phyloP scores from a whole-genome alignment of 176 grass and related monocot species.

The Carex littledalei region DNA sequence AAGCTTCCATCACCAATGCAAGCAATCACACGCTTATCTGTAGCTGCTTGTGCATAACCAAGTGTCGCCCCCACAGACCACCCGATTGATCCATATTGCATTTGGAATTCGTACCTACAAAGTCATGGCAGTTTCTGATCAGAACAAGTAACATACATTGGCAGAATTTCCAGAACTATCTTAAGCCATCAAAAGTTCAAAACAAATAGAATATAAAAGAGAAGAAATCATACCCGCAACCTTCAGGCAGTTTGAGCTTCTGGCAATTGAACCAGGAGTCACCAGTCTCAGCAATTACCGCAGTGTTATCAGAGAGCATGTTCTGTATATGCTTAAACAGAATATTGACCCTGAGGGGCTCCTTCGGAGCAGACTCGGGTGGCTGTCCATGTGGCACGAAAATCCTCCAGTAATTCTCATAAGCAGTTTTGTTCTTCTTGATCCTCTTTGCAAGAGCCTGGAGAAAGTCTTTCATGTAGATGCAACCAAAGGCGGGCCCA shows the following conservation, averaged over 20 bases:
- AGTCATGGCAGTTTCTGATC: background rate
- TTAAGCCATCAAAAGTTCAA: too few relatives aligned
- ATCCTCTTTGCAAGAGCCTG: constrained; percentile 31
- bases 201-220: background rate
- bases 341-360: constrained; percentile 60
- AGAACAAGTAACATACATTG: background rate
- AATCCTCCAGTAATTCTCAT: constrained; percentile 58
- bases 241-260: constrained; percentile 56
- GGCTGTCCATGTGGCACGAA: constrained; percentile 50
- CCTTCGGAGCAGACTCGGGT: constrained; percentile 7
- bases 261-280: constrained; percentile 96
- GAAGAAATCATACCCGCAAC: constrained; percentile 37
- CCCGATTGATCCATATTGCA: constrained; percentile 82
- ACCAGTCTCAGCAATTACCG: constrained; percentile 57
- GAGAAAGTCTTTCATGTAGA: constrained; percentile 73
- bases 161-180: background rate
- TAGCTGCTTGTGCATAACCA: constrained; percentile 51
- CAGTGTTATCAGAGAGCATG: constrained; percentile 40
- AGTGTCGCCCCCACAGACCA: constrained; percentile 67
- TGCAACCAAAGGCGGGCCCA: constrained; percentile 62
- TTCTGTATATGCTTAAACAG: constrained; percentile 73
- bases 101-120: constrained; percentile 76
- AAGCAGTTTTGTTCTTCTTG: constrained; percentile 41
- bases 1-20: constrained; percentile 85
- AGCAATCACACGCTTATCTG: constrained; percentile 48